Evolutionary conservation across 1,284 basidiomycete genomes (phyloP), one percentile per base, ranked within the genome.

Genomic region (Tilletia caries): DNA sequence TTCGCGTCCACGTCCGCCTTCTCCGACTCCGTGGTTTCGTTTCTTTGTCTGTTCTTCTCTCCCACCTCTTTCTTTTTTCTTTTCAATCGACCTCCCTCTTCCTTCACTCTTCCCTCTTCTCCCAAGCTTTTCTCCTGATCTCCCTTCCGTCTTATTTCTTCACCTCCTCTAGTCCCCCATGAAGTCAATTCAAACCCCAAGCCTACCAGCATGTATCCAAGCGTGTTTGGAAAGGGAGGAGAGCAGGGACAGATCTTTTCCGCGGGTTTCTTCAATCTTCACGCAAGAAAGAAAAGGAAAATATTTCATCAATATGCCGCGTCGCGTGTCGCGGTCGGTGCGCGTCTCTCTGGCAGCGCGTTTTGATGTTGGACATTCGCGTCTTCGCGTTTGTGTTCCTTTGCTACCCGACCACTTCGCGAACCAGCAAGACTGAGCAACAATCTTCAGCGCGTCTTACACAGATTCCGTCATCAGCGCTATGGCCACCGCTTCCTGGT

Each of bases 401-500:
- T 41, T n/a, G n/a, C n/a, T n/a, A n/a, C n/a, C n/a, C n/a, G n/a
- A n/a, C n/a, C n/a, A n/a, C n/a, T n/a, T n/a, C n/a, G n/a, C n/a
- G n/a, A n/a, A n/a, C n/a, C n/a, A n/a, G n/a, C n/a, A n/a, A n/a
- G n/a, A n/a, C n/a, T n/a, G n/a, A n/a, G n/a, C n/a, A n/a, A n/a
- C n/a, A n/a, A n/a, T n/a, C n/a, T n/a, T n/a, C 52, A 27, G 52
- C 52, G 2, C 3, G 10, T n/a, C 27, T 13, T 29, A 29, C 23
- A 29, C n/a, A 3, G 15, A 29, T 6, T 15, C 27, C 52, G 13
- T 54, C 23, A 54, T 54, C 23, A 41, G 37, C 37, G 37, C 37
- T 20, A 62, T 62, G 58, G 58, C 58, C 6, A 62, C 58, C 32
- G 33, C 58, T 33, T 62, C 58, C 29, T 82, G 80, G 80, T 70